Evolutionary conservation across 352 stramenopile genomes (phyloP), one percentile per base, ranked within the genome.

Genomic region (Phytophthora uliginosa): DNA sequence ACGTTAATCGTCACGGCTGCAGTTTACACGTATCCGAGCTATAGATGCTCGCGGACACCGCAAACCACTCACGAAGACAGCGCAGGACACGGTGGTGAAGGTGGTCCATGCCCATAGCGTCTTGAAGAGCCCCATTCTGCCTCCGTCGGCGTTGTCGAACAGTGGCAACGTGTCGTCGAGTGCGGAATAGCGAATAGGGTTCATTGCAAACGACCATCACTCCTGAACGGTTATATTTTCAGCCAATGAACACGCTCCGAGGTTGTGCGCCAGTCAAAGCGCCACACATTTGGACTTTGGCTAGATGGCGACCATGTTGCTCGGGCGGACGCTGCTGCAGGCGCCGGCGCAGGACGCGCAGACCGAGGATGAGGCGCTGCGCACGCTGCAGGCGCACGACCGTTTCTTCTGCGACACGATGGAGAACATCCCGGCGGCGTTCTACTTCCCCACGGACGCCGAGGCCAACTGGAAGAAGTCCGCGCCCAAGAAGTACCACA

Each of bases 391-490:
- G 28, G 71, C 72, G 18, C 65, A 94, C 56, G 88, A 95, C 59
- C 74, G 75, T 28, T 95, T 95, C 66, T 93, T 95, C 73, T 93
- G 84, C 65, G 76, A 86, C 40, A 82, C 73, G 9, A 93, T 93
- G 85, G 88, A 93, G 69, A 82, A 83, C 59, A 95, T 93, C 58
- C 88, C 88, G 33, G 74, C 82, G 61, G 79, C 89, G 31, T 90
- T 88, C 60, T 95, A 95, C 79, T 92, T 95, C 70, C 85, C 85
- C 12, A 93, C 84, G 22, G 88, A 95, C 60, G 83, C 84, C 18
- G 85, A 95, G 63, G 77, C 86, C 33, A 95, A 93, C 74, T 95
- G 85, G 81, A 79, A 83, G 56, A 84, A 89, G 65, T 90, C 83
- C 42, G 74, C 82, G 18, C 86, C 86, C 56, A 88, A 89, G 63